Base-by-base conservation (phyloP, 441 rosid genomes). In the Monsonia emarginata region DNA sequence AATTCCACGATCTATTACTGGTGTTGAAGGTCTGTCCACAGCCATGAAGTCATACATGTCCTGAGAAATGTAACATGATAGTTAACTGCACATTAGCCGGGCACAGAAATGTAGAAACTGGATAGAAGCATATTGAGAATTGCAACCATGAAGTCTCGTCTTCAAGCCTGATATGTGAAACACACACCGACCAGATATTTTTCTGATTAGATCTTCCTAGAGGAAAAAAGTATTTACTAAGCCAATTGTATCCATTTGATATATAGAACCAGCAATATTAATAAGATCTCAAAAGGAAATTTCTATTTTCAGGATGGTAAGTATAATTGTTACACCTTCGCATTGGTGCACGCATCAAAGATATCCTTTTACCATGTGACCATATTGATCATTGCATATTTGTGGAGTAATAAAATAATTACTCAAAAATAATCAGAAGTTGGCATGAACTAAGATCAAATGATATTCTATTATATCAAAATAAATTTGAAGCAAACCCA, bases 41-140 rank as follows among this genome's bases (percentile, higher is more conserved):
- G 99, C 91, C 97, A 94, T 94, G 79, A 86, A 94, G 68, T 94
- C 96, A 65, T 94, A 94, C 99, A 94, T 94, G 78, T 94, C 99
- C 99, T 90, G 85, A 64, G 64, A 30, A 76, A 65, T 50, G 61
- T 38, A 65, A 68, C 1, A 52, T 52, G 58, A 52, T 21, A 10
- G 59, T 54, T 54, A 24, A 54, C 59, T 22, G 27, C 28, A 54
- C n/a, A 54, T 22, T 56, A 24, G 61, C 31, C 25, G 32, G 57
- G 26, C 7, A 13, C 21, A 26, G 26, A 50, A 50, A 50, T 7
- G 57, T 22, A 21, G 26, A 50, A 22, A 50, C 26, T 13, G 8
- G 57, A 8, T 7, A 50, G 19, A 40, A 71, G 18, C 67, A 52
- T 48, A 40, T 40, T 40, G 16, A 14, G 16, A 9, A 40, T 7